These are phyloP conservation scores for Myxozyma udenii DNA, from an alignment of 805 yeast genomes.

Conservation along the genomic window DNA sequence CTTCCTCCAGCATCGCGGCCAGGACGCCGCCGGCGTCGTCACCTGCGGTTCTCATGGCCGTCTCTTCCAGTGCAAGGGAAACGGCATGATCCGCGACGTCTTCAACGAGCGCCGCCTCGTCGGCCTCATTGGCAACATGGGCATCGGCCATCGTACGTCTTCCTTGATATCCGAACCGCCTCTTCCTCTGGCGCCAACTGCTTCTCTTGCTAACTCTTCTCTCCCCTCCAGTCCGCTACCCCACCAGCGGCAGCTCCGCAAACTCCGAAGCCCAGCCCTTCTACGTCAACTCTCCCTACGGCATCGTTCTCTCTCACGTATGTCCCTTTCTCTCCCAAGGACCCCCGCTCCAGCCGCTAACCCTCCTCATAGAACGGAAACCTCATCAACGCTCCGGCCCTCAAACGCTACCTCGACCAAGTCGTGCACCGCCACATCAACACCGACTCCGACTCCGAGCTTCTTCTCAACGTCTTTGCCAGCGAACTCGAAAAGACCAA, in stretches of 20 bases:
- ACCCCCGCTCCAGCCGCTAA: neutral
- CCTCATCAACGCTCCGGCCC: conserved; percentile 77
- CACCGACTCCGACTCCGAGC: conserved; percentile 89
- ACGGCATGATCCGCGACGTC: conserved; percentile 97
- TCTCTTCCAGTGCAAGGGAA: conserved; percentile 95
- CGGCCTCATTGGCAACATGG: conserved; percentile 88
- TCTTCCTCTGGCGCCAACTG: neutral
- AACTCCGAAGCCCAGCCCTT: conserved; percentile 98
- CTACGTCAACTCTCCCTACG: conserved; percentile 95
- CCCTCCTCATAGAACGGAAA: conserved; percentile 58
- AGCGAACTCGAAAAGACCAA: conserved; percentile 85
- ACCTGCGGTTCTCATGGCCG: conserved; percentile 94
- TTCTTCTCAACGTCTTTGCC: conserved; percentile 85
- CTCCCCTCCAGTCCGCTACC: conserved; percentile 60
- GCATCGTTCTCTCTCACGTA: conserved; percentile 75
- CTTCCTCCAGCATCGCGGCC: conserved; percentile 95
- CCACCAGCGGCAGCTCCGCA: conserved; percentile 95
- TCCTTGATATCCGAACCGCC: neutral
- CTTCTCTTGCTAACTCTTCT: neutral
- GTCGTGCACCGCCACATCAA: conserved; percentile 95
- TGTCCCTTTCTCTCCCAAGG: neutral
- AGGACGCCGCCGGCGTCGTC: conserved; percentile 98
- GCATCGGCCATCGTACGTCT: conserved; percentile 65
- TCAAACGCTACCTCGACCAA: conserved; percentile 80
- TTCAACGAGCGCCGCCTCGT: conserved; percentile 78